Base-by-base conservation (phyloP, 2,329 filamentous ascomycete genomes). In the Phyllosticta citriasiana region DNA sequence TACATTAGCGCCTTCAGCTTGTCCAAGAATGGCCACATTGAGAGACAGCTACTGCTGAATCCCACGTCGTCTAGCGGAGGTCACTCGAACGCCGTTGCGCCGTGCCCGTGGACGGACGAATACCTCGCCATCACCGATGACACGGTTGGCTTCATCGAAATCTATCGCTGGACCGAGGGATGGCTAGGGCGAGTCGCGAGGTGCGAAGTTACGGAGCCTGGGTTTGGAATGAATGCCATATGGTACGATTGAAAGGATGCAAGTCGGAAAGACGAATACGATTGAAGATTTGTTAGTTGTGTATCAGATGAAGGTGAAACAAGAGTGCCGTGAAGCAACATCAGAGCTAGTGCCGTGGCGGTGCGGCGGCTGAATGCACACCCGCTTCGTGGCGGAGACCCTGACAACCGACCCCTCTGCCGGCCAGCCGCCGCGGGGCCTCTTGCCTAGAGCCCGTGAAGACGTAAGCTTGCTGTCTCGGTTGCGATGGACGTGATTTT, bases 141-240 rank as follows among this genome's bases (percentile, higher is more conserved):
- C 70, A 88, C 95, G 77, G 84, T 91, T 66, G 91, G 91, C 5
- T 93, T 88, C 77, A 76, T 96, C 22, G 91, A 96, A 77, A 89
- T 96, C 61, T 95, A 95, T 72, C 81, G 90, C 59, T 96, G 90
- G 88, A 81, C 87, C 65, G 87, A 91, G 62, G 90, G 94, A 79
- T 89, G 87, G 67, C 76, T 96, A 59, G 87, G 84, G 1, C 79
- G 90, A 3, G 90, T 95, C 7, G 90, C 90, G 16, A 81, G 88
- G 64, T 79, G 89, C 64, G 85, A 89, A 66, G 86, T 95, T 47
- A 85, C 86, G 5, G 91, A 95, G 77, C 89, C 88, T n/a, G 91
- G 91, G 1, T 96, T 96, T 72, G 90, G 90, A 1, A 96, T 96
- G 91, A 96, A 96, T 76, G 90, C 90, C n/a, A 91, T 95, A 65